A percentile compares a stretch with the other conserved stretches of the same genome.
phyloP scores from a whole-genome alignment of 1,139 yeast genomes.

The Taphrina confusa region DNA sequence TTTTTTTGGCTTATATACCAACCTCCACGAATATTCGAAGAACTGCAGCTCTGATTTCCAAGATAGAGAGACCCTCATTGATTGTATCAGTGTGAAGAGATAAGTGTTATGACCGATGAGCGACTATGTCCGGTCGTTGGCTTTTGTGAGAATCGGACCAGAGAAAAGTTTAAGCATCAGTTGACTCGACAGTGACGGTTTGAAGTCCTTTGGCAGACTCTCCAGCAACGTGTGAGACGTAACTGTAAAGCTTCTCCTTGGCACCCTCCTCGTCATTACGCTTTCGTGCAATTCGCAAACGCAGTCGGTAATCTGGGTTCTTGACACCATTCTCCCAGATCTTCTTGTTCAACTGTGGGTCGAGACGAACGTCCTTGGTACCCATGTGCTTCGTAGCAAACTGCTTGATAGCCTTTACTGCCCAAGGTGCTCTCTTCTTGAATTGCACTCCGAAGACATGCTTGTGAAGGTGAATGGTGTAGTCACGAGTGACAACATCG shows the following conservation, averaged over 20 bases:
- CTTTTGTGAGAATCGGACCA: background rate
- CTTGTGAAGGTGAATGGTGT: constrained; percentile 74
- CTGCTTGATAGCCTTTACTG: constrained; percentile 98
- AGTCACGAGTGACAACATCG: constrained; percentile 99
- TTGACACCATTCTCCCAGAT: constrained; percentile 99
- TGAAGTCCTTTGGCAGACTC: constrained; percentile 96
- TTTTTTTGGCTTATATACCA: background rate
- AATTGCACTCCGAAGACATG: constrained; percentile 75
- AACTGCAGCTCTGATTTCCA: too few species aligned
- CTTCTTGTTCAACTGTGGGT: constrained; percentile 97
- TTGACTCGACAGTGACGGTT: constrained; percentile 84
- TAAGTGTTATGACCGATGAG: background rate
- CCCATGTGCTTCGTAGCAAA: constrained; percentile 98
- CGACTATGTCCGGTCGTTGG: background rate
- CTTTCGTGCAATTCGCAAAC: constrained; percentile 99
- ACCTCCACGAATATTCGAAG: too few species aligned
- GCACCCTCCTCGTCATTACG: constrained; percentile 99
- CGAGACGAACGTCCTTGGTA: constrained; percentile 97
- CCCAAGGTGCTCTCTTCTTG: constrained; percentile 99
- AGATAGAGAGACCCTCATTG: too few species aligned
- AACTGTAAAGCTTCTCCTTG: constrained; percentile 95
- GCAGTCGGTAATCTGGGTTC: constrained; percentile 97
- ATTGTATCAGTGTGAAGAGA: background rate
- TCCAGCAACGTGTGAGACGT: constrained; percentile 95
- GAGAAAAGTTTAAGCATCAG: constrained; percentile 7